phyloP scores from a whole-genome alignment of 1,284 basidiomycete genomes.

The Apiotrichum gamsii region DNA sequence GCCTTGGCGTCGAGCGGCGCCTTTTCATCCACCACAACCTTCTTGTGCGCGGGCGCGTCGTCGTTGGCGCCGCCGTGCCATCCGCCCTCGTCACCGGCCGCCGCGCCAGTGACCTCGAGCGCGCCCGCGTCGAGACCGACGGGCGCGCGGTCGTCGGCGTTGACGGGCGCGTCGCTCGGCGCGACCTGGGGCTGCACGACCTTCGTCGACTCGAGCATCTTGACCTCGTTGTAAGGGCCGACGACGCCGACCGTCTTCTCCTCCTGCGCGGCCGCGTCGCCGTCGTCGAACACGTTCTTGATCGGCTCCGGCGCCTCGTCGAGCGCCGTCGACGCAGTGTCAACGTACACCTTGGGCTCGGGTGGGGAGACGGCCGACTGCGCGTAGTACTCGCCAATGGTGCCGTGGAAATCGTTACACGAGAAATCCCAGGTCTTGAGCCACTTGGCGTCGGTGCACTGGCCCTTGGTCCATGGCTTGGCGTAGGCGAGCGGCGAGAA shows the following conservation, averaged over 20 bases:
- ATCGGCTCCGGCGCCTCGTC: constrained; percentile 45
- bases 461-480: constrained; percentile 70
- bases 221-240: constrained; percentile 38
- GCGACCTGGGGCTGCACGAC: constrained; percentile 3
- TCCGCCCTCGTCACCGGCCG: constrained; percentile 39
- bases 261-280: constrained; percentile 32
- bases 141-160: constrained; percentile 41
- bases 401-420: constrained; percentile 52
- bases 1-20: constrained; percentile 20
- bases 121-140: constrained; percentile 46
- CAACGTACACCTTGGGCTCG: constrained; percentile 24
- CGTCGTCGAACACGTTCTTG: constrained; percentile 42
- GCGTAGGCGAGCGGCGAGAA: constrained; percentile 85
- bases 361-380: constrained; percentile 9
- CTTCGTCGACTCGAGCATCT: constrained; percentile 37
- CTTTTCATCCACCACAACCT: constrained; percentile 1
- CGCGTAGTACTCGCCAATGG: constrained; percentile 30
- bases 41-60: constrained; percentile 15
- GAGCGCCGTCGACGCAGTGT: constrained; percentile 26
- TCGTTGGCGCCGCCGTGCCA: constrained; percentile 48
- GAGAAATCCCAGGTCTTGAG: constrained; percentile 92
- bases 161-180: constrained; percentile 11
- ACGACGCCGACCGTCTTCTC: constrained; percentile 40
- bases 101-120: constrained; percentile 37
- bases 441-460: constrained; percentile 76